Base-by-base conservation (phyloP, 805 yeast species). In the Candida loeiensis region DNA sequence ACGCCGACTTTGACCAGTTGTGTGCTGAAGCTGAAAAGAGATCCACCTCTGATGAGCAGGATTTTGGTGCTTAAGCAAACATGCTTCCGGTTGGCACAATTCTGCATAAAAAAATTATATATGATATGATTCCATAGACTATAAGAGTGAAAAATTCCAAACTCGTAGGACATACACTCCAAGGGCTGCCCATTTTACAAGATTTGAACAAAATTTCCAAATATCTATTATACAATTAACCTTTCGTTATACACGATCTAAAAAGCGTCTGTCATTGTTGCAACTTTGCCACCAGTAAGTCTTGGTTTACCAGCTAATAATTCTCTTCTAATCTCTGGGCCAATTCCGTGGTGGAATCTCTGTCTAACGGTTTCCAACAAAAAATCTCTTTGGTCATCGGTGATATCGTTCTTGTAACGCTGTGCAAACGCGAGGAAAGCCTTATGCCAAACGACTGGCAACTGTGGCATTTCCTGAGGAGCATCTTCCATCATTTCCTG, bases 361-460 rank as follows among this genome's bases (percentile, higher is more conserved):
- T 83, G 90, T 65, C 95, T 82, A 14, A 89, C 78, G 4, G 95
- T 90, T 53, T 91, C 97, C 58, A 93, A 66, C 45, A 93, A 69
- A 63, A 91, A 88, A 54, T 93, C 99, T 59, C 96, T 77, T 71
- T 93, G 99, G 59, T 93, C 99, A 53, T 88, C 96, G n/a, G 99
- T 93, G 44, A 93, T 87, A 71, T 93, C 99, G 58, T 93, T 91
- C 63, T 91, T 93, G 61, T 93, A 93, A 48, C 96, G 76, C 67
- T 90, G 97, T 25, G 97, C 95, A 69, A 93, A 93, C 2, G 93
- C 83, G 42, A 93, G 72, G 57, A 93, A 85, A 2, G 97, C 91
- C 61, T 91, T 95, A 61, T 95, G 98, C 98, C 99, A 93, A 26
- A 91, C 91, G 13, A 93, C 85, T 6, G 99, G 98, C 57, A 93